These are phyloP conservation scores for Rossbeevera mucosa DNA, from an alignment of 768 basidiomycete genomes.

Conservation along the genomic window DNA sequence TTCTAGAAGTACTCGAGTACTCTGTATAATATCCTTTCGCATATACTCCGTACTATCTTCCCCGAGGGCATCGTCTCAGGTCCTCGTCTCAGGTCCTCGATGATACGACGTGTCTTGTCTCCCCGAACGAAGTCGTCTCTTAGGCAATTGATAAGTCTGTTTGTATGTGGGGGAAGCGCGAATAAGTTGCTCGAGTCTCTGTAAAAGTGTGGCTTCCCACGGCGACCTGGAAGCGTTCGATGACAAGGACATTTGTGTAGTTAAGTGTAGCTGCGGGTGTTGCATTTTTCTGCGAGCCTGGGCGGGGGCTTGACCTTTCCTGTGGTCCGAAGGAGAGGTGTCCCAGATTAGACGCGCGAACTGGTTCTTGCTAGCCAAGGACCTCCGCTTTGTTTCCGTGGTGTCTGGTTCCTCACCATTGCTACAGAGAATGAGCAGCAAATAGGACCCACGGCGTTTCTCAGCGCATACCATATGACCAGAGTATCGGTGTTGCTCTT, in stretches of 20 bases:
- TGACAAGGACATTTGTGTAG: constrained; percentile 24
- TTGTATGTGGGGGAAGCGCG: constrained; percentile 18
- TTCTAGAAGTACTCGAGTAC: constrained; percentile 23
- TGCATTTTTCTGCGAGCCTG: constrained; percentile 2
- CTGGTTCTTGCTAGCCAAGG: constrained; percentile 21
- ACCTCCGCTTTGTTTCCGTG: constrained; percentile 24
- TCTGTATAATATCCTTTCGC: constrained; percentile 22
- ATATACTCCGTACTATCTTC: constrained; percentile 19
- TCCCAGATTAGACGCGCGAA: constrained; percentile 21
- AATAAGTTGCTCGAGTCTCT: constrained; percentile 25
- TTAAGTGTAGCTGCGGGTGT: constrained; percentile 10
- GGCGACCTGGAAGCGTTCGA: constrained; percentile 26
- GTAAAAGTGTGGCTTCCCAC: constrained; percentile 25
- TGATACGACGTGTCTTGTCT: constrained; percentile 22
- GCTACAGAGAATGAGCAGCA: background rate
- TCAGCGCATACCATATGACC: constrained; percentile 3
- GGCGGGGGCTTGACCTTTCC: background rate
- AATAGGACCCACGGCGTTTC: background rate
- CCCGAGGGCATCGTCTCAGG: constrained; percentile 16
- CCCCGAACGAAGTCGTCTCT: constrained; percentile 25
- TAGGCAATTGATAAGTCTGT: constrained; percentile 17
- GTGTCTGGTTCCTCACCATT: constrained; percentile 14
- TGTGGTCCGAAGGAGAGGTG: background rate
- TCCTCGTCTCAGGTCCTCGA: constrained; percentile 24
- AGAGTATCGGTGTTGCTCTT: background rate